These are phyloP conservation scores for Phytophthora crassamura DNA, from an alignment of 352 stramenopile species.

Conservation along the genomic window DNA sequence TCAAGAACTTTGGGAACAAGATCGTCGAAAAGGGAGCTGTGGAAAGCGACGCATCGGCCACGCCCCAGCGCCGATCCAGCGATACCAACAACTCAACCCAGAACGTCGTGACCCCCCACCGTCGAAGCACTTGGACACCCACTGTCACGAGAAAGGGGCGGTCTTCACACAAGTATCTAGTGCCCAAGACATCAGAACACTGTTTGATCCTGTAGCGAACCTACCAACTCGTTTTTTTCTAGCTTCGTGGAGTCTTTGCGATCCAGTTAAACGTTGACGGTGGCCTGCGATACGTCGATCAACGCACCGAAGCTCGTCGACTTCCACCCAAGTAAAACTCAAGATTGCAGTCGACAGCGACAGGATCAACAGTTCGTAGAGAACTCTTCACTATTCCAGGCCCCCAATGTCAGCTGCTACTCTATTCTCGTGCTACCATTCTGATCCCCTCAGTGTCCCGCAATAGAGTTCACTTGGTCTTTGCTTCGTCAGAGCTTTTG, in stretches of 20 bases:
- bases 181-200: conserved; percentile 4
- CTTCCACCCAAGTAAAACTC: too few relatives aligned
- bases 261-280: too few relatives aligned
- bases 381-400: too few relatives aligned
- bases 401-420: neutral
- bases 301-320: too few relatives aligned
- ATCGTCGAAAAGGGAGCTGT: neutral
- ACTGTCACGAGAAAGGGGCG: neutral
- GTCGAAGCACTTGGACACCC: conserved; percentile 7
- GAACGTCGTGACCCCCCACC: neutral
- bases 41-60: neutral
- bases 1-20: conserved; percentile 39
- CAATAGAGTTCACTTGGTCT: neutral
- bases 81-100: neutral
- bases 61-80: conserved; percentile 1
- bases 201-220: conserved; percentile 17
- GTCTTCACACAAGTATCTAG: neutral
- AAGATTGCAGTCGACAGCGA: too few relatives aligned
- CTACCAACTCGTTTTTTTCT: too few relatives aligned
- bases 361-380: too few relatives aligned
- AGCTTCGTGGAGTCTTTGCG: too few relatives aligned
- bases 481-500: neutral
- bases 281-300: too few relatives aligned
- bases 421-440: neutral
- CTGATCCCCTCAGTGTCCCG: neutral